Evolutionary conservation across 148 eudicot genomes (phyloP).

Genomic region (Spergularia marina): DNA sequence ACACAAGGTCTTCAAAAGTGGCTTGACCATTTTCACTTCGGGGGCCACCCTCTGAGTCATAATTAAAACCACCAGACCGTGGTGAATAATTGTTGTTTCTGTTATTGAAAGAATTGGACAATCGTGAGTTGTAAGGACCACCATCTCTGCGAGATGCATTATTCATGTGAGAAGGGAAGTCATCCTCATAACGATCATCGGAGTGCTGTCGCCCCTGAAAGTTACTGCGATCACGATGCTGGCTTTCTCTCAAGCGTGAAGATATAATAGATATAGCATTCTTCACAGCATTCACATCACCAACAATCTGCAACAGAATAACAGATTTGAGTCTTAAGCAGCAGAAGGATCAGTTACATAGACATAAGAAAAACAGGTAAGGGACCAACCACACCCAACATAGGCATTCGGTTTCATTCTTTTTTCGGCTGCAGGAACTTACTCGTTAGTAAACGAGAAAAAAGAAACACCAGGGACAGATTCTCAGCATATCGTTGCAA

Average conservation of each 20-base stretch:
- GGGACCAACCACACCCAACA: not conserved
- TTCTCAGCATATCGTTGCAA: not conserved
- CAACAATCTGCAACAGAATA: slow-evolving; percentile 54
- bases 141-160: slow-evolving; percentile 49
- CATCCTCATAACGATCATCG: slow-evolving; percentile 83
- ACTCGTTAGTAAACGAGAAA: not conserved
- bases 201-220: slow-evolving; percentile 62
- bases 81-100: slow-evolving; percentile 53
- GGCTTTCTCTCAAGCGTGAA: slow-evolving; percentile 93
- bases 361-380: slow-evolving; percentile 6
- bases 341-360: slow-evolving; percentile 15
- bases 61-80: slow-evolving; percentile 45
- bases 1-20: slow-evolving; percentile 69
- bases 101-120: slow-evolving; percentile 37
- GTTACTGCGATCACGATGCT: slow-evolving; percentile 88
- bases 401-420: slow-evolving; percentile 7
- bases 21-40: slow-evolving; percentile 48
- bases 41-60: slow-evolving; percentile 45
- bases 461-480: not conserved
- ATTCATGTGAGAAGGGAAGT: slow-evolving; percentile 54
- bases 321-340: slow-evolving; percentile 4
- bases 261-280: slow-evolving; percentile 74
- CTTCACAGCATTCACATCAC: slow-evolving; percentile 77
- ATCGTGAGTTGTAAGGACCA: slow-evolving; percentile 49
- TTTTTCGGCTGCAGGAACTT: not conserved